Base-by-base conservation (phyloP, 352 stramenopile genomes). In the Phytophthora pistaciae region DNA sequence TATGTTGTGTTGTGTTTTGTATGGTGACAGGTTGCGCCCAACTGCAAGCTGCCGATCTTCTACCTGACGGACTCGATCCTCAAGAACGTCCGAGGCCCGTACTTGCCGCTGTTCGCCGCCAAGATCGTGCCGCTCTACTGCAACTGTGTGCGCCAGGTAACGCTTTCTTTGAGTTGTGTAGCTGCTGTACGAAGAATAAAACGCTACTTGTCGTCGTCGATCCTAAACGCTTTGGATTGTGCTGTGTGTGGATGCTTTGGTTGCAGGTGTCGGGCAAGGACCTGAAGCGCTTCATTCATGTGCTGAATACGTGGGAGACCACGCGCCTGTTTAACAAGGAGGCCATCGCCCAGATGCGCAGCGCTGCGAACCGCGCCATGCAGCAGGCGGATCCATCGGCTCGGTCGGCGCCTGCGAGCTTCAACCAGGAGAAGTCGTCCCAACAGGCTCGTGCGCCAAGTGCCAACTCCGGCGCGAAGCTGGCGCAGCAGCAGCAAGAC, bases 1-100 rank as follows among this genome's bases (percentile, higher is more conserved):
- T 49, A 16, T 49, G 1, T 23, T 49, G 18, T 49, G 40, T 48
- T 3, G 62, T 75, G 4, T 49, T 20, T 70, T 70, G 29, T 33
- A 1, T 33, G 29, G 40, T 57, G 66, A 29, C 62, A 94, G 85
- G 88, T 88, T 1, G 77, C 83, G 13, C 83, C 90, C 3, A 88
- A 93, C 48, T 96, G 87, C 78, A 96, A 96, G 72, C 75, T 97
- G n/a, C 87, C 91, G 23, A 95, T 96, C 62, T 94, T 96, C 66
- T 97, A 97, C 72, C 72, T 97, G 21, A 96, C 90, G 10, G 91
- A 97, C 69, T 97, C 91, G 13, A 97, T 97, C 64, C 77, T 97
- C 38, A 96, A 96, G 81, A 97, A 97, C 60, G 85, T 96, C 8
- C 71, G 83, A 13, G 90, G 88, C 0, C 83, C 86, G 54, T 97